Conservation (phyloP, 306 rosid genomes). For the Astragalus membranaceus region DNA sequence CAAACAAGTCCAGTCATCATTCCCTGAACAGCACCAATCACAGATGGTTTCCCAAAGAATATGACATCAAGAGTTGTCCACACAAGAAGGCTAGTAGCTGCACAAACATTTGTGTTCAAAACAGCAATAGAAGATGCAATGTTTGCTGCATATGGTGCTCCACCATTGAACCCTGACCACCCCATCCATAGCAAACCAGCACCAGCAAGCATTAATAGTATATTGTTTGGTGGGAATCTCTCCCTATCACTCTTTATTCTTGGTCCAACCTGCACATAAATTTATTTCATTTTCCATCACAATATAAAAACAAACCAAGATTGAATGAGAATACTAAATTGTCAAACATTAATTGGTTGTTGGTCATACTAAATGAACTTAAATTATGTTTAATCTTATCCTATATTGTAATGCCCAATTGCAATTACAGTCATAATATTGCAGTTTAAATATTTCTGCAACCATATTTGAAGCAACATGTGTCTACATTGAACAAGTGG, state of each 20-base stretch:
- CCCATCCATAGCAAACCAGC: conserved; percentile 93
- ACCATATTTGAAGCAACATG: not conserved
- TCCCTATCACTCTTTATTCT: conserved; percentile 80
- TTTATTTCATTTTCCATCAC: not conserved
- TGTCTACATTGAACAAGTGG: no score
- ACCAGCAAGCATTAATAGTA: conserved; percentile 75
- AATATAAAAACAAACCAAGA: not conserved
- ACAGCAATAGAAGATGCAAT: conserved; percentile 58
- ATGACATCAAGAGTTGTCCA: conserved; percentile 75
- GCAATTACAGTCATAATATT: not conserved
- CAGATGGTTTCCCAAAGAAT: conserved; percentile 85
- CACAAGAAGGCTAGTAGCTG: conserved; percentile 81
- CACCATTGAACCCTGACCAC: conserved; percentile 96
- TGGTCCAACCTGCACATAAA: conserved; percentile 64
- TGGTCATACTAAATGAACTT: not conserved
- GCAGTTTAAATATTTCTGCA: not conserved
- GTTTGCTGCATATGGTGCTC: conserved; percentile 84
- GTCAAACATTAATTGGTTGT: not conserved
- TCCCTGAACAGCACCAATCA: conserved; percentile 95
- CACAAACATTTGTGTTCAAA: conserved; percentile 74
- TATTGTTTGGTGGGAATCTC: conserved; percentile 87
- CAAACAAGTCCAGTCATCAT: conserved; percentile 98
- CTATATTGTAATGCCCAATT: not conserved
- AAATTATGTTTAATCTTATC: not conserved
- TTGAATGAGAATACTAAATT: not conserved